Evolutionary conservation across 192 early-diverging fungal species (phyloP).

Genomic region (Geranomyces variabilis): DNA sequence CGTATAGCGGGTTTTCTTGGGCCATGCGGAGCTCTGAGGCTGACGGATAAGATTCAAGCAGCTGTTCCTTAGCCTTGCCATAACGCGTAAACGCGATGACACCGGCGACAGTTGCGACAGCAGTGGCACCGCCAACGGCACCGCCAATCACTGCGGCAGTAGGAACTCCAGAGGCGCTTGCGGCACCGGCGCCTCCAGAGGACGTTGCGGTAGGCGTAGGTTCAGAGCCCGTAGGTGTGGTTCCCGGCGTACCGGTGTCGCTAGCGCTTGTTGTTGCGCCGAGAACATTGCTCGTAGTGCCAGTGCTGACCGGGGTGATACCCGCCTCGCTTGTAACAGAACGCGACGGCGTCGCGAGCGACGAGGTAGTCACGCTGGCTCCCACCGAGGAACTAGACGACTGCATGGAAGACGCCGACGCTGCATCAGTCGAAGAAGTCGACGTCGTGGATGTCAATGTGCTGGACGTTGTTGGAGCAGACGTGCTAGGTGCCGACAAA

Average conservation of each 20-base stretch:
- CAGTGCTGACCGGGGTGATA: neutral
- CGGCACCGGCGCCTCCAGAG: neutral
- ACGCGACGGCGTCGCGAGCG: no score
- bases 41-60: neutral
- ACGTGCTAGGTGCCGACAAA: no score
- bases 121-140: neutral
- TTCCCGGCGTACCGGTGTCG: neutral
- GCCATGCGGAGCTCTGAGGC: conserved; percentile 9
- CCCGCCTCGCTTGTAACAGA: no score
- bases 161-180: neutral
- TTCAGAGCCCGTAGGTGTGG: no score
- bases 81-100: conserved; percentile 7
- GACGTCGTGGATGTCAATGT: neutral
- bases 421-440: neutral
- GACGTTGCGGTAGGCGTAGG: neutral
- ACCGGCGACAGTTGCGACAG: conserved; percentile 7
- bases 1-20: conserved; percentile 18
- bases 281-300: neutral
- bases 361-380: no score
- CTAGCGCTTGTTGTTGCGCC: neutral
- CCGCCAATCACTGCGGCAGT: conserved; percentile 10
- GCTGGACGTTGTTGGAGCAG: no score
- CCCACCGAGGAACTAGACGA: no score
- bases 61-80: conserved; percentile 1
- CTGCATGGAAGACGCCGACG: no score